A percentile compares a stretch with the other conserved stretches of the same genome.
These are phyloP conservation scores for Oryza officinalis DNA, from an alignment of 176 grass and related monocot species.

Conservation along the genomic window DNA sequence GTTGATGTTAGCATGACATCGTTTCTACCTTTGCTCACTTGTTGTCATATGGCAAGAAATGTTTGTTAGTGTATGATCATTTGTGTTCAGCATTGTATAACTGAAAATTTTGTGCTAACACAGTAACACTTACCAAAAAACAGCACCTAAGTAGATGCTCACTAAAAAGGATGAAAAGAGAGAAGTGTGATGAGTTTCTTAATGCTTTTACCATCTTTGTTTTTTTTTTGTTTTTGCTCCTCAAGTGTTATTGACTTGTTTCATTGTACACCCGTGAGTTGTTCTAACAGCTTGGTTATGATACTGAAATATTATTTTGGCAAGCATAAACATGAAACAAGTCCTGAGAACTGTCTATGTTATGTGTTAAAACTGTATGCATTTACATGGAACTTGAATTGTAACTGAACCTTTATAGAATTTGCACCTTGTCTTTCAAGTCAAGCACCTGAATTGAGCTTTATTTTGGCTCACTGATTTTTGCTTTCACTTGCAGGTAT, in stretches of 20 bases:
- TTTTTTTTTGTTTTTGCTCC: neutral
- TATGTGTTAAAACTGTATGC: neutral
- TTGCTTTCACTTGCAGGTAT: constrained; percentile 50
- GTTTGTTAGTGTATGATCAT: constrained; percentile 12
- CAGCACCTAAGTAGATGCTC: neutral
- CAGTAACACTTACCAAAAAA: neutral
- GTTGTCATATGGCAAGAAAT: constrained; percentile 6
- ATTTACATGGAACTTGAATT: constrained; percentile 23
- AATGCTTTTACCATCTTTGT: neutral
- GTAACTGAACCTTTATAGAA: neutral
- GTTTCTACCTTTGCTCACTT: neutral
- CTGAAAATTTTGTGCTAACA: neutral
- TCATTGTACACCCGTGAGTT: neutral
- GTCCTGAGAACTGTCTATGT: neutral
- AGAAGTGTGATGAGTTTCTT: neutral
- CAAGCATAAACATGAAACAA: neutral
- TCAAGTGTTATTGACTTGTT: neutral
- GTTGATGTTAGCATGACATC: neutral
- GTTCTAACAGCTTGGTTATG: neutral
- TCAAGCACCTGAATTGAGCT: neutral
- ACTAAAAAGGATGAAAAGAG: neutral
- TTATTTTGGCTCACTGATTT: constrained; percentile 33
- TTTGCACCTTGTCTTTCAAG: constrained; percentile 19
- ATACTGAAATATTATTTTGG: neutral
- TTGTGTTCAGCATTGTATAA: neutral